Evolutionary conservation across 495 filamentous ascomycete species (phyloP), one percentile per base, ranked within the genome.

Genomic region (Chlorociboria aeruginascens): DNA sequence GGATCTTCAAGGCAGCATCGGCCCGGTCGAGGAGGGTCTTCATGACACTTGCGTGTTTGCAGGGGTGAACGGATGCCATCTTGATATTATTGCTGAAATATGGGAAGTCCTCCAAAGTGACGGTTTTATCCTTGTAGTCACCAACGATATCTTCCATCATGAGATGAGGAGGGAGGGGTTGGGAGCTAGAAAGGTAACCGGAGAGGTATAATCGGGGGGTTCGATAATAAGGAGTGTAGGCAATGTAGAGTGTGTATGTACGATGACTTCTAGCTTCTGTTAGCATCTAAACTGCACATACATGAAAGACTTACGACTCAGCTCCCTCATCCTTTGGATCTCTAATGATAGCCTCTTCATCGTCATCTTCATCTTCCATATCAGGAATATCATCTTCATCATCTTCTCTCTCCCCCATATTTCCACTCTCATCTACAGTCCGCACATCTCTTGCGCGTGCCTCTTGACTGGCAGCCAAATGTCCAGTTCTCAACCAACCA

Each of bases 121-220:
- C 92, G 7, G 92, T 99, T 70, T 99, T 99, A 68, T 97, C 90
- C 61, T 95, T 94, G 73, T 99, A 99, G 72, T 99, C 93, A 57
- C 93, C 90, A 29, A 96, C 85, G 57, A 99, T 97, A 58, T 99
- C 93, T 61, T 99, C 92, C 84, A 97, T 95, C 93, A 99, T 97
- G 20, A 83, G 73, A 20, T 83, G 77, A 2, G 92, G 93, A 6
- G 85, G 76, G 20, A 96, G 85, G 6, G 94, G 89, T 53, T 86
- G 79, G 17, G 85, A 83, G 46, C 79, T 75, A n/a, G 83, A 76
- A 3, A 77, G 70, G 63, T 95, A 95, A 48, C 93, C 93, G 6
- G 86, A 90, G 51, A 99, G 76, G 67, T 95, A 99, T 61, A 96
- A 79, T 31, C 93, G 89, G 0, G 93, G 93, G 32, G 90, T 95